These are phyloP conservation scores for Coemansia sp. DNA, from an alignment of 192 early-diverging fungal species.

Conservation along the genomic window DNA sequence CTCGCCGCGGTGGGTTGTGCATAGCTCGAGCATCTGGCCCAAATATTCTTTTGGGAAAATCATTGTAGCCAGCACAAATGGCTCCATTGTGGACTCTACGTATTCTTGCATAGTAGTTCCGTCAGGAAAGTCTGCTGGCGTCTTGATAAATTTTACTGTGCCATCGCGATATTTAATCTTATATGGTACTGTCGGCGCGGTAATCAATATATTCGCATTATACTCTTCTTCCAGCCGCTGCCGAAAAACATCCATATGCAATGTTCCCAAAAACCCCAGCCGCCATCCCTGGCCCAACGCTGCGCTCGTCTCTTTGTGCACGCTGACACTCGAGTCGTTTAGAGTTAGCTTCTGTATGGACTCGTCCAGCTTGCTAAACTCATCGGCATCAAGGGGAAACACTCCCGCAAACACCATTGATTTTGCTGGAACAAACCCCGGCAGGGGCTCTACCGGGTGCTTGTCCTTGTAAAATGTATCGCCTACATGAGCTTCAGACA, in stretches of 20 bases:
- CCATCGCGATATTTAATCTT: slow-evolving; percentile 53
- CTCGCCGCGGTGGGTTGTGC: slow-evolving; percentile 70
- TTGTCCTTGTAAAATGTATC: slow-evolving; percentile 87
- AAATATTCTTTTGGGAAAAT: slow-evolving; percentile 83
- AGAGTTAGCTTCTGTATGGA: slow-evolving; percentile 89
- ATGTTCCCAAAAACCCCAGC: slow-evolving; percentile 89
- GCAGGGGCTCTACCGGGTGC: slow-evolving; percentile 66
- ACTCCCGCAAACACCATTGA: slow-evolving; percentile 94
- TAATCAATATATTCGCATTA: slow-evolving; percentile 85
- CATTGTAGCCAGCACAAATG: slow-evolving; percentile 88
- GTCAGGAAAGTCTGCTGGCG: slow-evolving; percentile 92
- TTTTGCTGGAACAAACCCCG: slow-evolving; percentile 93
- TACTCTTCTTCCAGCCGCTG: slow-evolving; percentile 94
- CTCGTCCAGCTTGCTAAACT: slow-evolving; percentile 85
- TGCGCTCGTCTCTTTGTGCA: slow-evolving; percentile 78
- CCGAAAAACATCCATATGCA: slow-evolving; percentile 98
- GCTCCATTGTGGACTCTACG: slow-evolving; percentile 74
- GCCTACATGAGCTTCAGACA: slow-evolving; percentile 89
- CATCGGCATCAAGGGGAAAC: slow-evolving; percentile 86
- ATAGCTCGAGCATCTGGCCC: slow-evolving; percentile 72
- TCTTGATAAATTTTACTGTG: slow-evolving; percentile 58
- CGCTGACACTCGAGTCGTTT: slow-evolving; percentile 91
- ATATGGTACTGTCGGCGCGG: slow-evolving; percentile 90
- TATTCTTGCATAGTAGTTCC: slow-evolving; percentile 60
- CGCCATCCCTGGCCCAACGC: slow-evolving; percentile 96